Evolutionary conservation across 2,329 filamentous ascomycete species (phyloP), one percentile per base, ranked within the genome.

Genomic region (Aciculosporium take): DNA sequence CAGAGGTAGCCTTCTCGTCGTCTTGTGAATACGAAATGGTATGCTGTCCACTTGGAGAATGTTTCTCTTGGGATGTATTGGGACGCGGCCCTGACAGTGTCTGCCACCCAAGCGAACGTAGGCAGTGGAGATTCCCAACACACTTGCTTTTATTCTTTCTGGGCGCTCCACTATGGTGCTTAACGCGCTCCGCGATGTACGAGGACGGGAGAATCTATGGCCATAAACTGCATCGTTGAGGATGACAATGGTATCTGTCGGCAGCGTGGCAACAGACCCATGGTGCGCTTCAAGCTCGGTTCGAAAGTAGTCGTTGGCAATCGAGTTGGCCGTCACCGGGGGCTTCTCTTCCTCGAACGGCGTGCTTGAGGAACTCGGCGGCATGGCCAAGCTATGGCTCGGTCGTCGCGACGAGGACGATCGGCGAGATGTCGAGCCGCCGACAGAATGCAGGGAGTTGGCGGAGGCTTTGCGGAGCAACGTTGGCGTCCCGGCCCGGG

Each of bases 191-290:
- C 81, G 81, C 18, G 77, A 81, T 1, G 86, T 81, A 51, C 83
- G 80, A 4, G 86, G 86, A 34, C 91, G 74, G 9, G 88, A 85
- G 60, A 79, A 98, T 18, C 87, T 80, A 63, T 98, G 91, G 20
- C 89, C 88, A 57, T 96, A 98, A 61, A 89, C 94, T 40, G 83
- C 80, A 63, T 98, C 91, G 53, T 96, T 87, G 2, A 98, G 66
- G 24, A 98, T 72, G 36, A 96, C 87, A 4, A 93, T 63, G 0
- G 86, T 86, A 45, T 87, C 68, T 9, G 72, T 61, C 27, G 62
- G 49, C 21, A 60, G 55, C 7, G 60, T 59, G 2, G 61, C 57
- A 9, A 62, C 57, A 2, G 55, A 54, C 25, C 65, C 62, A 43
- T 79, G 72, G 52, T 85, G 79, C 6, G 69, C 60, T 13, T 74